phyloP scores from a whole-genome alignment of 2,329 filamentous ascomycete genomes.

The Penicillium oxalicum region DNA sequence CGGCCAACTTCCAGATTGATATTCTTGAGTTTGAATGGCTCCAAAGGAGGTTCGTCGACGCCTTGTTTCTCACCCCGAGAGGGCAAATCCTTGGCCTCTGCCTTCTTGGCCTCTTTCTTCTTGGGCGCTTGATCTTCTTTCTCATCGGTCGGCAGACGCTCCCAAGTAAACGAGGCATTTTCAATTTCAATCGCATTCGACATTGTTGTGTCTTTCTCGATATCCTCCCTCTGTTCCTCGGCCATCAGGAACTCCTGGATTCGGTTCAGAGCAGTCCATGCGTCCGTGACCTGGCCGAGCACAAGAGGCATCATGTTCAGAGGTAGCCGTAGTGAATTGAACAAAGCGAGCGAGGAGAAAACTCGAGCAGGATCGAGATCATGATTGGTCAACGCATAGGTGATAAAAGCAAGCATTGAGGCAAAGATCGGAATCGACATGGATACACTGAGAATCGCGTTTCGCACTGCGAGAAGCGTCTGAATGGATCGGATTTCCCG shows the following conservation, averaged over 20 bases:
- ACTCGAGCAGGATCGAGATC: slow-evolving; percentile 66
- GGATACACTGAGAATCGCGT: slow-evolving; percentile 76
- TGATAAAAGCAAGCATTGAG: slow-evolving; percentile 92
- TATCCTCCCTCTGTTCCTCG: slow-evolving; percentile 75
- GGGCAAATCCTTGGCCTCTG: slow-evolving; percentile 29
- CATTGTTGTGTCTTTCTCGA: slow-evolving; percentile 50
- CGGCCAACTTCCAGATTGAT: slow-evolving; percentile 32
- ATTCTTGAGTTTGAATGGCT: slow-evolving; percentile 39
- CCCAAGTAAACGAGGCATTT: slow-evolving; percentile 62
- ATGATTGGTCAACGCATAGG: slow-evolving; percentile 60
- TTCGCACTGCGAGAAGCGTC: slow-evolving; percentile 72
- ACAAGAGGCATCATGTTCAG: slow-evolving; percentile 84
- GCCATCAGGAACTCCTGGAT: slow-evolving; percentile 83
- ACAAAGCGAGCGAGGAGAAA: slow-evolving; percentile 89
- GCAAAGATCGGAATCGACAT: slow-evolving; percentile 86
- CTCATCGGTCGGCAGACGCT: slow-evolving; percentile 41
- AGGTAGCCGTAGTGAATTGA: slow-evolving; percentile 85
- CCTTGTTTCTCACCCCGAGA: slow-evolving; percentile 10
- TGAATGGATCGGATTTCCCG: slow-evolving; percentile 81
- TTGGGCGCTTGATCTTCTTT: slow-evolving; percentile 10
- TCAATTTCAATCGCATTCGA: slow-evolving; percentile 60
- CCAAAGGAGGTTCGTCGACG: slow-evolving; percentile 17
- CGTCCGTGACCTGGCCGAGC: slow-evolving; percentile 83
- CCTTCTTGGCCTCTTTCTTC: slow-evolving; percentile 32
- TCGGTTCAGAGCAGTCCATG: slow-evolving; percentile 73